Base-by-base conservation (phyloP, 1,139 yeast species). In the Geotrichum europaeum region DNA sequence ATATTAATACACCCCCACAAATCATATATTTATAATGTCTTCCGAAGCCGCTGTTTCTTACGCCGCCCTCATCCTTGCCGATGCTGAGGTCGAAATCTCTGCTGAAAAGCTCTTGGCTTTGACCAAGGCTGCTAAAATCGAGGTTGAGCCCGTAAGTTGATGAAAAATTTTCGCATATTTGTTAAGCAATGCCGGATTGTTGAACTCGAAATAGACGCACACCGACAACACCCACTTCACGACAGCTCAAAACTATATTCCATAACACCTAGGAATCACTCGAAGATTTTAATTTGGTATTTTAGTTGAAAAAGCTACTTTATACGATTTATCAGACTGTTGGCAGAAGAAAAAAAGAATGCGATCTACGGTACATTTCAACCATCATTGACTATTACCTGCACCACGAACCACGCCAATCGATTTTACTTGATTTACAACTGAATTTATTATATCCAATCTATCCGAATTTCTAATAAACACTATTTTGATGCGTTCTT, bases 51-150 rank as follows among this genome's bases (percentile, higher is more conserved):
- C 75, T 66, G 76, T 74, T 64, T 75, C 75, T 65, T 67, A 72
- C 76, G 97, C 97, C 78, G 94, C 97, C 78, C 87, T 91, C 81
- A 90, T 91, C 84, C 85, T 91, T 81, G 96, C 97, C 72, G 97
- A 91, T 79, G 87, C 96, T 73, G 96, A 90, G 76, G 81, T 89
- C 77, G 96, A 89, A 80, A 84, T 90, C 84, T 79, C 96, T 75
- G 77, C 96, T 74, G 96, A 89, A 78, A 90, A 89, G 85, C 84
- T 91, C 77, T 78, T 82, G 75, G 79, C 96, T 73, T 80, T 90
- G 78, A 80, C 91, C 80, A 81, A 86, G 79, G 92, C 96, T 72
- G 96, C 96, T 74, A 89, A 90, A 79, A 87, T 94, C 74, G 80
- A 82, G 67, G 86, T 90, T 73, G 97, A 91, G 77, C 77, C 81